Evolutionary conservation across 1,284 basidiomycete genomes (phyloP).

Genomic region (Cutaneotrichosporon spelunceum): DNA sequence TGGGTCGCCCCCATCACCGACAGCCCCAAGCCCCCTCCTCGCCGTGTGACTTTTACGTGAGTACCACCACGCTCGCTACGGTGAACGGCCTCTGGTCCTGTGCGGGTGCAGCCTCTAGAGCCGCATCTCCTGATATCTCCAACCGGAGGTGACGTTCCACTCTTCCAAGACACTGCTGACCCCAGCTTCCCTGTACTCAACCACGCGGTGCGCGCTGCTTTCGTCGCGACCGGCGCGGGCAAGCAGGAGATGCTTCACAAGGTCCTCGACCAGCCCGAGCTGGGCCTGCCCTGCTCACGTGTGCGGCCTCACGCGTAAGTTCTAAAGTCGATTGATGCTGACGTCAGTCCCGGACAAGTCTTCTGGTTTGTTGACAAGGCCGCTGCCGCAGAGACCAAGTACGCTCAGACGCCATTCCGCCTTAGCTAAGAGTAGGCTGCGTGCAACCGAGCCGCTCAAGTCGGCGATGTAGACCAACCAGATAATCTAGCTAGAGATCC

Average conservation of each 20-base stretch:
- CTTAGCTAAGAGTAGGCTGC: slow-evolving; percentile 3
- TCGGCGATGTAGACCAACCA: slow-evolving; percentile 5
- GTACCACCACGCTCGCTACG: slow-evolving; percentile 10
- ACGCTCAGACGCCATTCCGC: slow-evolving; percentile 44
- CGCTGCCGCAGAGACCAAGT: slow-evolving; percentile 61
- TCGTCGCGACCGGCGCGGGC: slow-evolving; percentile 77
- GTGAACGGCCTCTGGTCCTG: background rate
- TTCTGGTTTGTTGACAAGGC: slow-evolving; percentile 89
- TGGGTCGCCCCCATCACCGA: slow-evolving; percentile 95
- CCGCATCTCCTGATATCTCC: background rate
- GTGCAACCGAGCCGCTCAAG: background rate
- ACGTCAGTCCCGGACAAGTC: slow-evolving; percentile 66
- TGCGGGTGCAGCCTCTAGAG: background rate
- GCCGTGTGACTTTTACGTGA: slow-evolving; percentile 68
- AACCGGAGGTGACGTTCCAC: background rate
- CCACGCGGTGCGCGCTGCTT: slow-evolving; percentile 80
- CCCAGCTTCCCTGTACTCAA: slow-evolving; percentile 76
- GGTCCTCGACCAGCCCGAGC: slow-evolving; percentile 77
- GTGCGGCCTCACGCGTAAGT: slow-evolving; percentile 65
- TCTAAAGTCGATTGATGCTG: background rate
- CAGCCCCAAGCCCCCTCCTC: slow-evolving; percentile 88
- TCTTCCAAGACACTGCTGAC: background rate
- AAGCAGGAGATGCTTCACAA: slow-evolving; percentile 75
- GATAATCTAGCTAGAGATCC: background rate
- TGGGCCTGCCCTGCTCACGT: slow-evolving; percentile 74